Evolutionary conservation across 805 yeast genomes (phyloP).

Genomic region (Teunomyces cretensis): DNA sequence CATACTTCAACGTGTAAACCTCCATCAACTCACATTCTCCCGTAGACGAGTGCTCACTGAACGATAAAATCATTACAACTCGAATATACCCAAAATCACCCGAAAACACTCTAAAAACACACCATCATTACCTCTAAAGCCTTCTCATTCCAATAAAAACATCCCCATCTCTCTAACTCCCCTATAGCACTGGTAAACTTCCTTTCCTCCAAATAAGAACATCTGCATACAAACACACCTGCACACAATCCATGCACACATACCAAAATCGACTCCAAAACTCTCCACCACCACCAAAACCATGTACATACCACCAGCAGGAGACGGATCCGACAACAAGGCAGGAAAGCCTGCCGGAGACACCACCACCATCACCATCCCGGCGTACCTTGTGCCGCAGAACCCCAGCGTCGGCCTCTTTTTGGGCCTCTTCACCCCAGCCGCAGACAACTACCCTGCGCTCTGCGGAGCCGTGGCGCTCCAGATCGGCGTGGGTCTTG

Average conservation of each 20-base stretch:
- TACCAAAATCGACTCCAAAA: background rate
- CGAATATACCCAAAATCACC: too few species aligned
- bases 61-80: too few species aligned
- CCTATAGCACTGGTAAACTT: too few species aligned
- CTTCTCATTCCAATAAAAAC: too few species aligned
- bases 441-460: slow-evolving; percentile 61
- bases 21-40: too few species aligned
- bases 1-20: too few species aligned
- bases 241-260: background rate
- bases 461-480: slow-evolving; percentile 50
- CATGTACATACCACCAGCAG: slow-evolving; percentile 37
- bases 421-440: slow-evolving; percentile 76
- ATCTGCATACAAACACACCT: background rate
- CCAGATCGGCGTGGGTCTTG: slow-evolving; percentile 53
- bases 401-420: slow-evolving; percentile 16
- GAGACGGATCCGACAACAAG: slow-evolving; percentile 10
- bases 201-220: too few species aligned
- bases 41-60: too few species aligned
- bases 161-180: too few species aligned
- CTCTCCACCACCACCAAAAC: slow-evolving; percentile 22
- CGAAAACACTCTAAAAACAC: too few species aligned
- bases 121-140: too few species aligned
- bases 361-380: slow-evolving; percentile 5
- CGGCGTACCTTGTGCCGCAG: slow-evolving; percentile 5
- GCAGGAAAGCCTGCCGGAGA: background rate